These are phyloP conservation scores for Botryotinia globosa DNA, from an alignment of 2,329 filamentous ascomycete genomes.

Conservation along the genomic window DNA sequence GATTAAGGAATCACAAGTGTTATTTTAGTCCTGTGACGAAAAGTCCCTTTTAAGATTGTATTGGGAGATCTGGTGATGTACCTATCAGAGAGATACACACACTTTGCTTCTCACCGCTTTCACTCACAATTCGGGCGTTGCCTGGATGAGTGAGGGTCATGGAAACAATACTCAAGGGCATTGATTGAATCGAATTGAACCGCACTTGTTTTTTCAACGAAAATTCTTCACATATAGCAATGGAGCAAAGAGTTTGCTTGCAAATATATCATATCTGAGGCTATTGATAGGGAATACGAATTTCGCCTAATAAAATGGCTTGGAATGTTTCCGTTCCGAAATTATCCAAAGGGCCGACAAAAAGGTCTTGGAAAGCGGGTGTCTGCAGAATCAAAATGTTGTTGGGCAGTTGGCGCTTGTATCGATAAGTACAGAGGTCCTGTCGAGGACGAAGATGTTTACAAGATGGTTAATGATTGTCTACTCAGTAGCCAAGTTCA, in stretches of 20 bases:
- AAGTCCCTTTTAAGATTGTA: background rate
- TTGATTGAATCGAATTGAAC: background rate
- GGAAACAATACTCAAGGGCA: background rate
- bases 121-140: background rate
- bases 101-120: background rate
- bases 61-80: background rate
- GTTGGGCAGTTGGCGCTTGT: background rate
- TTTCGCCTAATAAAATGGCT: background rate
- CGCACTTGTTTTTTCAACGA: background rate
- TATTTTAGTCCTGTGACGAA: background rate
- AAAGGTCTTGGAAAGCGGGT: background rate
- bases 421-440: background rate
- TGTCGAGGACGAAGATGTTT: background rate
- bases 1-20: background rate
- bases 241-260: background rate
- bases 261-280: background rate
- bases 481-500: background rate
- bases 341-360: background rate
- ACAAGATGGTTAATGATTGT: background rate
- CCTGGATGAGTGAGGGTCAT: background rate
- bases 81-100: background rate
- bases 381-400: background rate
- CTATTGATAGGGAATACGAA: background rate
- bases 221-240: background rate
- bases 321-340: background rate